Percentiles rank a stretch among this genome's conserved stretches.
These are phyloP conservation scores for Yueomyces sp. DNA, from an alignment of 805 yeast species.

Conservation along the genomic window DNA sequence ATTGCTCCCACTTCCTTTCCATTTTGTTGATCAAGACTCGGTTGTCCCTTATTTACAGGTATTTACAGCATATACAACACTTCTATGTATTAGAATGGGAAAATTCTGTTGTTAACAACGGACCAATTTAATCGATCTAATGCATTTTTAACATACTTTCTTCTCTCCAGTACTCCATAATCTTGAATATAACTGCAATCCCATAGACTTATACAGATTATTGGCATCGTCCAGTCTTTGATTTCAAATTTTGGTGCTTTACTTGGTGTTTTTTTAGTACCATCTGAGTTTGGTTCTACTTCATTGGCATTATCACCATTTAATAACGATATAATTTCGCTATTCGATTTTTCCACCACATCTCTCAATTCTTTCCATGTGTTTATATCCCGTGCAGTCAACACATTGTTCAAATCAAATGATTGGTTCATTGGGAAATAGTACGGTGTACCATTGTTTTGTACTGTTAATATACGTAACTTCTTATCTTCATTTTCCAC, in stretches of 20 bases:
- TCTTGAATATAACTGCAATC: constrained; percentile 78
- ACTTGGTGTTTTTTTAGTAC: too few species aligned
- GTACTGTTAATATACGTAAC: constrained; percentile 38
- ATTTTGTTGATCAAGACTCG: not conserved
- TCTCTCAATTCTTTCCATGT: constrained; percentile 31
- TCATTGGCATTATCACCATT: constrained; percentile 4
- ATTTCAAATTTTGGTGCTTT: constrained; percentile 18
- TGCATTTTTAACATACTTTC: constrained; percentile 55
- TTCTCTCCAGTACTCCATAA: constrained; percentile 67
- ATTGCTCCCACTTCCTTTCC: too few species aligned
- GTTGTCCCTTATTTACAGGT: not conserved
- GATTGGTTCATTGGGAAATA: constrained; percentile 55
- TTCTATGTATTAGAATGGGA: constrained; percentile 2
- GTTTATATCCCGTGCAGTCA: constrained; percentile 40
- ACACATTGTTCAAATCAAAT: constrained; percentile 64
- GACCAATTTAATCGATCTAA: constrained; percentile 82
- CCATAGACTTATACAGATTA: constrained; percentile 75
- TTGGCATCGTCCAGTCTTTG: constrained; percentile 45
- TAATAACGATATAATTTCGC: too few species aligned
- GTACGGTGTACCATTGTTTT: constrained; percentile 72
- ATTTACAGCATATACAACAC: constrained; percentile 1
- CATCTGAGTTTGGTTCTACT: not conserved
- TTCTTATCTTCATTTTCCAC: constrained; percentile 54
- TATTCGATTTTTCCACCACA: constrained; percentile 15
- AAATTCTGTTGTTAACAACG: constrained; percentile 38